These are phyloP conservation scores for Dactylellina parvicollis DNA, from an alignment of 2,329 filamentous ascomycete species.

Conservation along the genomic window DNA sequence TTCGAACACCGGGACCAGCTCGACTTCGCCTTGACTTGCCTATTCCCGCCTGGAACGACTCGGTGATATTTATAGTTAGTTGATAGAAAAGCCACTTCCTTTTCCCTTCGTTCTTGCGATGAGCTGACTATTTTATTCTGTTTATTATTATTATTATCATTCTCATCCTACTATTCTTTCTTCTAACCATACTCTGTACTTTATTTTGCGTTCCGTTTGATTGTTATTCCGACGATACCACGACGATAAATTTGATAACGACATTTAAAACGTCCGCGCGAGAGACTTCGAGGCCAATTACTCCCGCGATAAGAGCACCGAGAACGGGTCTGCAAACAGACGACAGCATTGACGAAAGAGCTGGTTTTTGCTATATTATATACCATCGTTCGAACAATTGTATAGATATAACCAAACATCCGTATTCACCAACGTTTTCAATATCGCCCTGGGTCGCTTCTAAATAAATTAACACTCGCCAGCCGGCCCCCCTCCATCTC, in stretches of 20 bases:
- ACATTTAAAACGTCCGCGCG: neutral
- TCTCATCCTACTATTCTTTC: neutral
- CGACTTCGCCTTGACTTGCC: constrained; percentile 31
- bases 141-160: no score
- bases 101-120: neutral
- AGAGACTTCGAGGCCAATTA: neutral
- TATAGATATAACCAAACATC: no score
- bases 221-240: neutral
- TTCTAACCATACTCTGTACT: neutral
- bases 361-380: no score
- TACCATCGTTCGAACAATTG: no score
- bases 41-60: neutral
- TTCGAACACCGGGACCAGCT: no score
- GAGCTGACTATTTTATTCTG: neutral
- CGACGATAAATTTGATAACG: neutral
- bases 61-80: constrained; percentile 11
- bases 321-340: no score
- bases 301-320: no score
- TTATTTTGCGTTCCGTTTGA: neutral
- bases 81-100: no score
- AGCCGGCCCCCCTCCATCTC: neutral
- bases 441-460: neutral
- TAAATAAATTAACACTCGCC: neutral
- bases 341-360: no score
- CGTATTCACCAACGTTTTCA: no score